Evolutionary conservation across 2,329 filamentous ascomycete genomes (phyloP).

Genomic region (Clonostachys byssicola): DNA sequence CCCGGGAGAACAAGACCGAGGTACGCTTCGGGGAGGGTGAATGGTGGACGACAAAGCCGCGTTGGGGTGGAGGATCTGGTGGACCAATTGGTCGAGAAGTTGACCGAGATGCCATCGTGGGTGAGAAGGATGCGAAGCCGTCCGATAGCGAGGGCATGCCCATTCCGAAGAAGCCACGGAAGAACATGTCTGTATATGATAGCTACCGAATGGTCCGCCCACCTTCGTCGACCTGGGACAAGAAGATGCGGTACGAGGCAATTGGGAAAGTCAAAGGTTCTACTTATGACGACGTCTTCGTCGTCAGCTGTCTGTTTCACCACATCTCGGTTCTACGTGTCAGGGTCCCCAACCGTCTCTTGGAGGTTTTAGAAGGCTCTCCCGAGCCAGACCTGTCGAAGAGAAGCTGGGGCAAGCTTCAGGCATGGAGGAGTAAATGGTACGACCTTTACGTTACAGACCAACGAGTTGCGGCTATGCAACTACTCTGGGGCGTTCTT

Average conservation of each 20-base stretch:
- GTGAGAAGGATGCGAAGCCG: constrained; percentile 37
- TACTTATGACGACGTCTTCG: constrained; percentile 56
- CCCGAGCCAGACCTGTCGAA: constrained; percentile 21
- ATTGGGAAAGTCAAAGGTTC: constrained; percentile 45
- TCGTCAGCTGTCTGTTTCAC: constrained; percentile 58
- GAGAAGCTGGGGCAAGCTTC: constrained; percentile 46
- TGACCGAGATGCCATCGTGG: constrained; percentile 38
- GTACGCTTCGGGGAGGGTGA: constrained; percentile 50
- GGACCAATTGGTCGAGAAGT: constrained; percentile 60
- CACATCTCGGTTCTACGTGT: constrained; percentile 55
- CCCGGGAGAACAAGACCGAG: constrained; percentile 52
- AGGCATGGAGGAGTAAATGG: constrained; percentile 56
- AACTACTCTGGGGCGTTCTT: constrained; percentile 55
- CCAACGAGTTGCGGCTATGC: constrained; percentile 53
- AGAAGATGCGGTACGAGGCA: constrained; percentile 51
- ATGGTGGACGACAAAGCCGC: constrained; percentile 58
- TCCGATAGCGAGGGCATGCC: constrained; percentile 15
- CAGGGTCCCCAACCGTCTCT: constrained; percentile 48
- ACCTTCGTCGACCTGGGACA: constrained; percentile 55
- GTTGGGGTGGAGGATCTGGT: constrained; percentile 60
- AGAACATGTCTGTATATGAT: constrained; percentile 56
- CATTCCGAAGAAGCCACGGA: constrained; percentile 43
- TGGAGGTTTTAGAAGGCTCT: constrained; percentile 48
- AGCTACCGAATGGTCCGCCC: constrained; percentile 59
- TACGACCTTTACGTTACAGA: constrained; percentile 53